phyloP scores from a whole-genome alignment of 2,329 filamentous ascomycete genomes.

The Magnaporthiopsis poae region DNA sequence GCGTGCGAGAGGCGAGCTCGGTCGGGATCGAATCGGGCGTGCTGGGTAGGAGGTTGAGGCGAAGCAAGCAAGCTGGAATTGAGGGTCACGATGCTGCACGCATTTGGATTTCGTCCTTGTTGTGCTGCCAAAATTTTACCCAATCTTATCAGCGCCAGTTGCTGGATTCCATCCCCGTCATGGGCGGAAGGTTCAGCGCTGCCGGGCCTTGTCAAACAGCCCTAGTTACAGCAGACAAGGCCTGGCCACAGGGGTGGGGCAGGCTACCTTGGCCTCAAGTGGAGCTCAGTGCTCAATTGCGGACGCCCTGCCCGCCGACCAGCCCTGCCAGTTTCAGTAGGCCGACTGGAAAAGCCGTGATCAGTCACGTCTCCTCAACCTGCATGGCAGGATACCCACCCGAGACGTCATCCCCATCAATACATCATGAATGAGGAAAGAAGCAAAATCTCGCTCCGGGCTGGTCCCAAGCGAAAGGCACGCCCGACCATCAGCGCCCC shows the following conservation, averaged over 20 bases:
- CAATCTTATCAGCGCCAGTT: slow-evolving; percentile 5
- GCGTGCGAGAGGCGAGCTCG: background rate
- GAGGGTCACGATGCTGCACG: background rate
- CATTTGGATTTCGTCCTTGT: background rate
- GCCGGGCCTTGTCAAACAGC: background rate
- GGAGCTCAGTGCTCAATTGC: background rate
- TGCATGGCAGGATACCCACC: no score
- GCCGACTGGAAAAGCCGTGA: background rate
- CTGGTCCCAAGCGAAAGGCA: slow-evolving; percentile 48
- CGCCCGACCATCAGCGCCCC: slow-evolving; percentile 55
- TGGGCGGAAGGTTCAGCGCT: background rate
- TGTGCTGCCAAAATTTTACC: slow-evolving; percentile 4
- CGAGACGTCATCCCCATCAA: no score
- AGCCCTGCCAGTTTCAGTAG: background rate
- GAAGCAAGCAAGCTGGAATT: background rate
- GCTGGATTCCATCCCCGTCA: background rate
- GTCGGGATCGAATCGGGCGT: background rate
- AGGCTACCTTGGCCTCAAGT: background rate
- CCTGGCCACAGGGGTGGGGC: background rate
- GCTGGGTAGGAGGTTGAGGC: background rate
- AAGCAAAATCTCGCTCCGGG: slow-evolving; percentile 53
- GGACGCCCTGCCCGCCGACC: background rate
- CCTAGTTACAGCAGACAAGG: background rate
- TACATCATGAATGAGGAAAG: slow-evolving; percentile 50
- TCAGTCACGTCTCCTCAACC: background rate